Evolutionary conservation across 139 green algal genomes (phyloP).

Genomic region (Chlorella sp.): DNA sequence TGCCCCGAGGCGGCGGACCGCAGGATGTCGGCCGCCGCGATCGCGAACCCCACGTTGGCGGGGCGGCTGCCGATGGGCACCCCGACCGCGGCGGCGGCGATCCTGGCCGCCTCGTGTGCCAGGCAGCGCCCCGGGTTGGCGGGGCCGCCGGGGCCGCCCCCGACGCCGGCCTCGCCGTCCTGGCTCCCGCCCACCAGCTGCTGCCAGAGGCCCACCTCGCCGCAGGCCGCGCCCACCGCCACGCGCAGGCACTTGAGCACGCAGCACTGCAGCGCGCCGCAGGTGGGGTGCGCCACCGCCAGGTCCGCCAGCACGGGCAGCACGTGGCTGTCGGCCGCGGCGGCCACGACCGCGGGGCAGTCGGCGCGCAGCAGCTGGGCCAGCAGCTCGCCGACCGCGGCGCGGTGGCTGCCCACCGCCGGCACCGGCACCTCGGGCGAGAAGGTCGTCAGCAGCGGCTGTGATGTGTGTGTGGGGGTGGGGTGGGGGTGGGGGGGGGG

Average conservation of each 20-base stretch:
- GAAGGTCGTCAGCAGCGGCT: no score
- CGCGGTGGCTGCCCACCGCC: slow-evolving; percentile 36
- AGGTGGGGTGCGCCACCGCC: slow-evolving; percentile 23
- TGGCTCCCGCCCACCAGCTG: slow-evolving; percentile 7
- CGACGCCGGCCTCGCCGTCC: not conserved
- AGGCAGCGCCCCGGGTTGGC: not conserved
- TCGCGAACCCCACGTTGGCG: slow-evolving; percentile 25
- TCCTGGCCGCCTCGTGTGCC: not conserved
- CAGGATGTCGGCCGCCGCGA: slow-evolving; percentile 26
- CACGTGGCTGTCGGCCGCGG: slow-evolving; percentile 5
- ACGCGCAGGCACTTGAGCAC: slow-evolving; percentile 2
- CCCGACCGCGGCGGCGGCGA: not conserved
- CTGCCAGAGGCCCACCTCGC: slow-evolving; percentile 19
- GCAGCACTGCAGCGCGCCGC: slow-evolving; percentile 23
- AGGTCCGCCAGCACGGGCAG: slow-evolving; percentile 17
- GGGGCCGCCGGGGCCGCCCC: not conserved
- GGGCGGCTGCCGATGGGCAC: slow-evolving; percentile 15
- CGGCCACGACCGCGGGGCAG: slow-evolving; percentile 8
- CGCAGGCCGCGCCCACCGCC: not conserved
- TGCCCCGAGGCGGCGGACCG: slow-evolving; percentile 2
- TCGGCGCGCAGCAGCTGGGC: slow-evolving; percentile 27
- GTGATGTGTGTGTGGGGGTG: no score
- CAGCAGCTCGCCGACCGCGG: slow-evolving; percentile 18
- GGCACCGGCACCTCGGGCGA: no score
- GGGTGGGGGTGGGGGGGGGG: no score